Evolutionary conservation across 1,284 basidiomycete species (phyloP).

Genomic region (Ustilago crameri): DNA sequence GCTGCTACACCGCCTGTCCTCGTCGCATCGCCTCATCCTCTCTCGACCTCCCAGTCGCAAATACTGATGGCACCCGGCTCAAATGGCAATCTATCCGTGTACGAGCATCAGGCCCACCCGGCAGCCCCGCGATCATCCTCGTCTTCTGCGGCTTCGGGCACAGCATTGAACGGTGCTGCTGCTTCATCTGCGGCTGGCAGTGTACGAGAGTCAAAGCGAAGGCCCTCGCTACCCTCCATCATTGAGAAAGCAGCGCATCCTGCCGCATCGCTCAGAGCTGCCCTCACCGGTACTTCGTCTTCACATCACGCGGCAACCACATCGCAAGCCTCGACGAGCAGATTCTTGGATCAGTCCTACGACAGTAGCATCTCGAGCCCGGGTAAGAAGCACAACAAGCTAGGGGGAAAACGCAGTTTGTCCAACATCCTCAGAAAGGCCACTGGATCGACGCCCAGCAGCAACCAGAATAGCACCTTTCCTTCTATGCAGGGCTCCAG

Average conservation of each 20-base stretch:
- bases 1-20: constrained; percentile 10
- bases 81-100: not conserved
- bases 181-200: constrained; percentile 6
- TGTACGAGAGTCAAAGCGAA: constrained; percentile 41
- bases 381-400: constrained; percentile 22
- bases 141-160: constrained; percentile 12
- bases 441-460: constrained; percentile 17
- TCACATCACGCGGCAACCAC: constrained; percentile 12
- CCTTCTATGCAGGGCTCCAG: constrained; percentile 18
- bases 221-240: constrained; percentile 57
- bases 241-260: constrained; percentile 62
- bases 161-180: not conserved
- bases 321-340: constrained; percentile 21
- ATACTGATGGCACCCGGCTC: constrained; percentile 4
- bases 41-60: constrained; percentile 15
- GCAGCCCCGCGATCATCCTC: constrained; percentile 12
- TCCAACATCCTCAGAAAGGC: constrained; percentile 57
- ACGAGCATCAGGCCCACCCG: constrained; percentile 2
- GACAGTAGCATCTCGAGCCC: constrained; percentile 30
- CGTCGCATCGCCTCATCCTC: constrained; percentile 21
- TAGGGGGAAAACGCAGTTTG: constrained; percentile 51
- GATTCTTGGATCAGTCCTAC: constrained; percentile 20
- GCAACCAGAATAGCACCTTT: constrained; percentile 1
- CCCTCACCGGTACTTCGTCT: constrained; percentile 36
- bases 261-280: constrained; percentile 55